A percentile compares a stretch with the other conserved stretches of the same genome.
These are phyloP conservation scores for Bauhinia variegata DNA, from an alignment of 306 rosid genomes.

Conservation along the genomic window DNA sequence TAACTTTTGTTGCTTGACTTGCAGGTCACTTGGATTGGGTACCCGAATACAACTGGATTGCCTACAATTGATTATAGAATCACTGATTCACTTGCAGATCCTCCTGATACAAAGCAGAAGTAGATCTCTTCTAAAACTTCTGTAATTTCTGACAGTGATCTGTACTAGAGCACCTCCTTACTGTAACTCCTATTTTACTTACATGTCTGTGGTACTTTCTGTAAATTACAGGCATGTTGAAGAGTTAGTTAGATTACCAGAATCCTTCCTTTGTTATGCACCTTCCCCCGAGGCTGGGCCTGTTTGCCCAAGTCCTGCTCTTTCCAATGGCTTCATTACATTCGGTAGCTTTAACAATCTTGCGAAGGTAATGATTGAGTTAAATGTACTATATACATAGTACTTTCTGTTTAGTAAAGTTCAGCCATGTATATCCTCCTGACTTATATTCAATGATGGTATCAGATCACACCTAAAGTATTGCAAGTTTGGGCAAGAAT, in stretches of 20 bases:
- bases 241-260: constrained; percentile 84
- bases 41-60: constrained; percentile 98
- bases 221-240: constrained; percentile 78
- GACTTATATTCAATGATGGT: constrained; percentile 26
- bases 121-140: constrained; percentile 48
- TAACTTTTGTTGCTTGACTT: constrained; percentile 34
- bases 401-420: constrained; percentile 18
- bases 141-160: constrained; percentile 38
- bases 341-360: constrained; percentile 99
- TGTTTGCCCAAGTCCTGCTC: constrained; percentile 85
- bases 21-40: constrained; percentile 99
- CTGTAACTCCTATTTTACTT: constrained; percentile 9
- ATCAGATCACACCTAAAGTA: constrained; percentile 93
- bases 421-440: constrained; percentile 1
- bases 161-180: constrained; percentile 27
- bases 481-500: constrained; percentile 97
- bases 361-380: constrained; percentile 75
- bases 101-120: constrained; percentile 86
- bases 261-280: constrained; percentile 90
- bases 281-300: constrained; percentile 98
- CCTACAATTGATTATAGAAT: constrained; percentile 94
- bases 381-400: constrained; percentile 11
- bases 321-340: constrained; percentile 91
- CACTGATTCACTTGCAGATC: constrained; percentile 91
- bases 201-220: constrained; percentile 17